phyloP scores from a whole-genome alignment of 345 rosid genomes.

The Heritiera fomes region DNA sequence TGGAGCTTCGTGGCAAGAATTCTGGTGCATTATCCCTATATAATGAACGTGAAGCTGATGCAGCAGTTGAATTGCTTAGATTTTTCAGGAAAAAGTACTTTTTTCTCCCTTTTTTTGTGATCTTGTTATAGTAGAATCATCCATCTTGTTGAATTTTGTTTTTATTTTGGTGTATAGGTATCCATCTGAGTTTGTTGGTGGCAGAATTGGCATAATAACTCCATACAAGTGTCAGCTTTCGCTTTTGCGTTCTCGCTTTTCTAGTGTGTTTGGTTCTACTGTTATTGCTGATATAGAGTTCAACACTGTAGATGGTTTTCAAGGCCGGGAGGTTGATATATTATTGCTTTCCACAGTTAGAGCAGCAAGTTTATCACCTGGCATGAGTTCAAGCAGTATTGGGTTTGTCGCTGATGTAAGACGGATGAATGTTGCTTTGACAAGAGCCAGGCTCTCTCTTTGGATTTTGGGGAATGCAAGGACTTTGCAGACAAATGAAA shows the following conservation, averaged over 20 bases:
- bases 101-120: not conserved
- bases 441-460: constrained; percentile 89
- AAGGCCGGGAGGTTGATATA: constrained; percentile 92
- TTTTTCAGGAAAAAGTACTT: constrained; percentile 71
- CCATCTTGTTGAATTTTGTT: constrained; percentile 6
- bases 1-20: constrained; percentile 70
- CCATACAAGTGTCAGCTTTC: constrained; percentile 89
- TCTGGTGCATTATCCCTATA: constrained; percentile 73
- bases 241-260: constrained; percentile 72
- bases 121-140: not conserved
- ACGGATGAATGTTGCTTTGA: constrained; percentile 96
- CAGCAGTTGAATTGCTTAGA: constrained; percentile 75
- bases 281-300: constrained; percentile 77
- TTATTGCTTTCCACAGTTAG: constrained; percentile 90
- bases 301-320: constrained; percentile 96
- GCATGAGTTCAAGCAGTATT: constrained; percentile 56
- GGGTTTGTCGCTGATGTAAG: constrained; percentile 95
- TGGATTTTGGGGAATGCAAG: constrained; percentile 90
- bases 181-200: constrained; percentile 73
- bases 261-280: constrained; percentile 73
- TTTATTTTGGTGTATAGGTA: constrained; percentile 44
- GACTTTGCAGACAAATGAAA: constrained; percentile 64
- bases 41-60: constrained; percentile 88
- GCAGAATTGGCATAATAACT: constrained; percentile 85
- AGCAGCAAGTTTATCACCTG: constrained; percentile 49